These are phyloP conservation scores for Podospora pseudoanserina DNA, from an alignment of 495 filamentous ascomycete species.

Conservation along the genomic window DNA sequence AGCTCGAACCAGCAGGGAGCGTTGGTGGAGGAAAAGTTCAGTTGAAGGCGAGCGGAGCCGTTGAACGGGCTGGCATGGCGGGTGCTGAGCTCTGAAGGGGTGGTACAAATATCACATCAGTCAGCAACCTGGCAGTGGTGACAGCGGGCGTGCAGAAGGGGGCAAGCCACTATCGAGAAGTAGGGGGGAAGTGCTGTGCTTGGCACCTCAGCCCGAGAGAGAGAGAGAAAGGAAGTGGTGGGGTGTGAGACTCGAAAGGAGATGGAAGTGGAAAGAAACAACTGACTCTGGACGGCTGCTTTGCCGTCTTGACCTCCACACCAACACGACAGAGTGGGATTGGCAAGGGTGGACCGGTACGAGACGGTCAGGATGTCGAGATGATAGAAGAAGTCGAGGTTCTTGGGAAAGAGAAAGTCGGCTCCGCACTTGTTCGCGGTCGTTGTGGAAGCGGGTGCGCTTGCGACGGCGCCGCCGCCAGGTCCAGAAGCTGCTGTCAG, in stretches of 20 bases:
- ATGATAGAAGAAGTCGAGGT: constrained; percentile 14
- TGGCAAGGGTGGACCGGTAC: constrained; percentile 24
- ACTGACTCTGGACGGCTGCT: constrained; percentile 22
- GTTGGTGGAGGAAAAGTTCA: constrained; percentile 25
- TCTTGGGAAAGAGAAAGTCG: not conserved
- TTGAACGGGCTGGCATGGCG: constrained; percentile 22
- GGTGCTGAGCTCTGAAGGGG: constrained; percentile 22
- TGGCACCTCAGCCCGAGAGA: not conserved
- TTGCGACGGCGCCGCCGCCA: constrained; percentile 15
- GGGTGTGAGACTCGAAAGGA: not conserved
- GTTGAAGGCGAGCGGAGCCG: constrained; percentile 20
- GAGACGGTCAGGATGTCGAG: constrained; percentile 31
- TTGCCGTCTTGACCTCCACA: constrained; percentile 21
- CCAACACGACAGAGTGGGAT: constrained; percentile 26
- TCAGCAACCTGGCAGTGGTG: constrained; percentile 17
- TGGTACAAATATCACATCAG: constrained; percentile 16
- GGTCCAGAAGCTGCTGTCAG: constrained; percentile 12
- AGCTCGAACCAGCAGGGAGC: constrained; percentile 34
- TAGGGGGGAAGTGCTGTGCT: not conserved
- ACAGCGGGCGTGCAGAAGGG: constrained; percentile 6
- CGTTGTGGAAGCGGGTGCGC: constrained; percentile 19
- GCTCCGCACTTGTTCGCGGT: not conserved
- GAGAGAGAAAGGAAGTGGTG: not conserved
- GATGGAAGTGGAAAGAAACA: constrained; percentile 17
- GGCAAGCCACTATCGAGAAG: constrained; percentile 9